Percentiles rank a stretch among this genome's conserved stretches.
Conservation (phyloP, 768 basidiomycete genomes). For the Lentinula aciculospora region DNA sequence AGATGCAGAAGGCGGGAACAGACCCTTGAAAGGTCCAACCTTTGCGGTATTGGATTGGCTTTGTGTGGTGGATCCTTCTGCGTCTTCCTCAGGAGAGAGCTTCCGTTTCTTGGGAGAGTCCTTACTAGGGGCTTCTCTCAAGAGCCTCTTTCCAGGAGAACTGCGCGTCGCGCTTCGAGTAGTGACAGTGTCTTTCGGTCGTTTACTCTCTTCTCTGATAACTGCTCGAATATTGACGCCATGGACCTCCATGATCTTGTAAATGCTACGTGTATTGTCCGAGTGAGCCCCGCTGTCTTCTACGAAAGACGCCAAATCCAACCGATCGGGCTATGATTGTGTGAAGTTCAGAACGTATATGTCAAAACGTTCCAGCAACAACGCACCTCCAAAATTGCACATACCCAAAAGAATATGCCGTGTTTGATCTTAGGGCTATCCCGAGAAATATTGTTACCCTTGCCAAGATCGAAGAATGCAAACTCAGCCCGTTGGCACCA, state of each 20-base stretch:
- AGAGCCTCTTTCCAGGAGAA: neutral
- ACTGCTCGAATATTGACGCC: neutral
- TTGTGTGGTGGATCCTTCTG: neutral
- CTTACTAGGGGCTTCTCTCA: constrained; percentile 2
- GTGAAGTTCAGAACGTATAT: neutral
- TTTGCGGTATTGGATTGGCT: too few species aligned
- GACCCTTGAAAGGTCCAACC: neutral
- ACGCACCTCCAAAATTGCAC: neutral
- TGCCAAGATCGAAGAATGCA: neutral
- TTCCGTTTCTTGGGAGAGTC: constrained; percentile 6
- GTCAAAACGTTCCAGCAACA: neutral
- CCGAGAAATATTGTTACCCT: neutral
- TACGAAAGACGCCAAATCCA: neutral
- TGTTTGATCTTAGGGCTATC: neutral
- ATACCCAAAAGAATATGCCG: constrained; percentile 4
- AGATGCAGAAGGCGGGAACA: neutral
- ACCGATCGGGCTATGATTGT: neutral
- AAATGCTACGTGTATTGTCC: neutral
- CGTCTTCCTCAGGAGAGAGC: neutral
- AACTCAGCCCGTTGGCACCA: neutral
- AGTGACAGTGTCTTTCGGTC: neutral
- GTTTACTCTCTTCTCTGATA: constrained; percentile 2
- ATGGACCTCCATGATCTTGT: neutral
- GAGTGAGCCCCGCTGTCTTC: neutral
- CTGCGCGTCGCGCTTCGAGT: neutral